Percentiles rank a stretch among this genome's conserved stretches.
Evolutionary conservation across 2,329 filamentous ascomycete genomes (phyloP).

Genomic region (Huntiella savannae): DNA sequence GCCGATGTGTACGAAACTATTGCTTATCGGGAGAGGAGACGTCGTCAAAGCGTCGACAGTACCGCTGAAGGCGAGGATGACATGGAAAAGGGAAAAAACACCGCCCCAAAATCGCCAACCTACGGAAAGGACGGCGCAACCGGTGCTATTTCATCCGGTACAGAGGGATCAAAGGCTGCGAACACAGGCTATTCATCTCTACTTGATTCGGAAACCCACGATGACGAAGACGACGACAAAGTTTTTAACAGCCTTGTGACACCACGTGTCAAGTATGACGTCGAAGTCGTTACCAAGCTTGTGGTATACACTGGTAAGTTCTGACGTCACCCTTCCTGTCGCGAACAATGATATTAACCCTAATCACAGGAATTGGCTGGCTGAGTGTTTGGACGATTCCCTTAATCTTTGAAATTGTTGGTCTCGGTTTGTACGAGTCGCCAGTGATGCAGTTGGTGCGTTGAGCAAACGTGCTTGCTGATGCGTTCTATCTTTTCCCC

Average conservation of each 20-base stretch:
- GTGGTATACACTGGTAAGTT: slow-evolving; percentile 75
- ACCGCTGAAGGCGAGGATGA: slow-evolving; percentile 1
- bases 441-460: slow-evolving; percentile 4
- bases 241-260: slow-evolving; percentile 71
- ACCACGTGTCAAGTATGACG: slow-evolving; percentile 84
- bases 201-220: slow-evolving; percentile 23
- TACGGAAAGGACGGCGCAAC: slow-evolving; percentile 15
- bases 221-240: slow-evolving; percentile 47
- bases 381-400: slow-evolving; percentile 60
- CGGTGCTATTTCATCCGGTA: slow-evolving; percentile 13
- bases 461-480: not conserved
- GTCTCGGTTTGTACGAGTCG: slow-evolving; percentile 22
- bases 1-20: slow-evolving; percentile 92
- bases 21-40: slow-evolving; percentile 58
- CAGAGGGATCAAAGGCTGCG: not conserved
- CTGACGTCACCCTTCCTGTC: slow-evolving; percentile 6
- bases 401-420: slow-evolving; percentile 46
- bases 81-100: slow-evolving; percentile 4
- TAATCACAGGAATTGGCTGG: slow-evolving; percentile 53
- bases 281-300: slow-evolving; percentile 94
- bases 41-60: slow-evolving; percentile 35
- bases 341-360: slow-evolving; percentile 9
- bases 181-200: slow-evolving; percentile 1
- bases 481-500: too few species aligned
- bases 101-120: too few species aligned